Conservation (phyloP, 202 grass and related monocot genomes). For the Schoenoplectus triqueter region DNA sequence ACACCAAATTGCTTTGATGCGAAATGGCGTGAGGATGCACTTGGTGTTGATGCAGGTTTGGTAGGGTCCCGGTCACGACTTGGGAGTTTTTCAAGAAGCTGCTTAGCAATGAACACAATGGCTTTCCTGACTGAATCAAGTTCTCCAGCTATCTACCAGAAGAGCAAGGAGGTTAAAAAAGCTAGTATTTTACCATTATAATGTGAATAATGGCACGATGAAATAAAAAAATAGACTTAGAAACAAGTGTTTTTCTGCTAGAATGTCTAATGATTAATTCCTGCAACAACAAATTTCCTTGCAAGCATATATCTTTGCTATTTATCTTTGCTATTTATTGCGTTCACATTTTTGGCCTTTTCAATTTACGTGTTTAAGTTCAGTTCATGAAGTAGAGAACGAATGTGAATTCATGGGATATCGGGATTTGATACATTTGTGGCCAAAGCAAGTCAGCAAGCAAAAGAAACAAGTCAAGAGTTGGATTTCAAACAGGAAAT, state of each 20-base stretch:
- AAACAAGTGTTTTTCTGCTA: no score
- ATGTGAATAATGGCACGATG: background rate
- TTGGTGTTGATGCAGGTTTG: slow-evolving; percentile 15
- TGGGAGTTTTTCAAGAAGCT: slow-evolving; percentile 75
- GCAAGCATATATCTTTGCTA: background rate
- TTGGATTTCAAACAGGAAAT: no score
- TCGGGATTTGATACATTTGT: background rate
- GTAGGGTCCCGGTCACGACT: slow-evolving; percentile 42
- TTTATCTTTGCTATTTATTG: background rate
- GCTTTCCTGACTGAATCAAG: slow-evolving; percentile 76
- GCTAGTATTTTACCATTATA: slow-evolving; percentile 1
- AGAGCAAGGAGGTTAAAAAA: slow-evolving; percentile 19
- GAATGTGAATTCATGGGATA: background rate
- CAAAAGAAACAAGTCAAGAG: background rate
- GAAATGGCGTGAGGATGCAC: slow-evolving; percentile 13
- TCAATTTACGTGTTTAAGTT: no score
- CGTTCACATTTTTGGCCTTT: background rate
- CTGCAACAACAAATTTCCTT: background rate
- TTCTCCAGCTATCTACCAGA: slow-evolving; percentile 69
- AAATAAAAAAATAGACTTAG: background rate
- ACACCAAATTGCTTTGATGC: slow-evolving; percentile 25
- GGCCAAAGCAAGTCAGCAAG: background rate
- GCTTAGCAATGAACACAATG: slow-evolving; percentile 57
- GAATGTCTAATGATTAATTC: no score
- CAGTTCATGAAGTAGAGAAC: background rate